Base-by-base conservation (phyloP, 176 grass and related monocot species). In the Cymbopogon citratus region DNA sequence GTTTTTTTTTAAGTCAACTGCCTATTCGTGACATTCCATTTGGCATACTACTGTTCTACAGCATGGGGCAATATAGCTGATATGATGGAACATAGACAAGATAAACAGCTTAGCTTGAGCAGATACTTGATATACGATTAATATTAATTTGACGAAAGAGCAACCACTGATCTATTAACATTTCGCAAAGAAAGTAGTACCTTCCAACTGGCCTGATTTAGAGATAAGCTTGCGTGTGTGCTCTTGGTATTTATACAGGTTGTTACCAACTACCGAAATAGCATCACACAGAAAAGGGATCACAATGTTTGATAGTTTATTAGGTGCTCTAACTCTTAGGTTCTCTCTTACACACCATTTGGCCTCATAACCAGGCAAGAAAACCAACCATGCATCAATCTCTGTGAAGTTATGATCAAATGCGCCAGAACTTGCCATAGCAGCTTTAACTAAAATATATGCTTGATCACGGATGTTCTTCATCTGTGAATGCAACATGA, bases 181-280 rank as follows among this genome's bases (percentile, higher is more conserved):
- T 63, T 65, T 65, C 74, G 62, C 45, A 51, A 52, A 86, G 16
- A 63, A 59, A 49, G 66, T 67, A 39, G 25, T 95, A 95, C 93
- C 93, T 86, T 92, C 83, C 84, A 71, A 81, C n/a, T 79, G 66
- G 71, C 66, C 86, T 57, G 79, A 69, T 78, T 63, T 84, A 85
- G 78, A 91, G 16, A 98, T 83, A 70, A 92, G 83, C 41, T 87
- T 92, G 49, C 48, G 86, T 71, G 87, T 91, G 52, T 98, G 86
- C 70, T 94, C 86, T 83, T 92, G 85, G 72, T 94, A 85, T 76
- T 92, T 98, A 84, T 92, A 98, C 44, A 98, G 81, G 64, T 90
- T 98, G 84, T 88, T 98, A 82, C 92, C 95, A 80, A 98, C 86
- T 27, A 93, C 49, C 64, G 92, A 98, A 83, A 98, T 75, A 80